phyloP scores from a whole-genome alignment of 1,284 basidiomycete genomes.

The Malassezia sympodialis region DNA sequence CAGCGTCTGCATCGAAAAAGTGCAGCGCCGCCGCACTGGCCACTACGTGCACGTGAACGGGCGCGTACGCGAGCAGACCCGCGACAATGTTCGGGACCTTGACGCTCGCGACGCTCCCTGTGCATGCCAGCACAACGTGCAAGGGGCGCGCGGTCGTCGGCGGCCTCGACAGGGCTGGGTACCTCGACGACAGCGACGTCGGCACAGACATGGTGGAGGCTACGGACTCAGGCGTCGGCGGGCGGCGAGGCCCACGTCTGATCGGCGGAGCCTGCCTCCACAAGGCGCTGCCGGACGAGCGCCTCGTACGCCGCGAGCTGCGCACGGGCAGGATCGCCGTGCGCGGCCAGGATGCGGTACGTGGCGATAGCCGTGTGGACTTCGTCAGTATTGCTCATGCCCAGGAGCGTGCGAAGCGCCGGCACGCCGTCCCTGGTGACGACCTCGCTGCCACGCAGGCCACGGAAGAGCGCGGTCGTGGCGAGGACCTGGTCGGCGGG shows the following conservation, averaged over 20 bases:
- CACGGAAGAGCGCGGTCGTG: slow-evolving; percentile 31
- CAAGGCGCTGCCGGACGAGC: neutral
- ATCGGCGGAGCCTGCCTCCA: slow-evolving; percentile 2
- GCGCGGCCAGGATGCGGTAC: slow-evolving; percentile 27
- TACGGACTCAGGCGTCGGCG: neutral
- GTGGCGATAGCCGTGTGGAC: slow-evolving; percentile 37
- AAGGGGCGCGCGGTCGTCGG: slow-evolving; percentile 24
- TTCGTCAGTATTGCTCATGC: slow-evolving; percentile 40
- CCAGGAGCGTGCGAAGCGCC: slow-evolving; percentile 33
- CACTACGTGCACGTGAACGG: slow-evolving; percentile 72
- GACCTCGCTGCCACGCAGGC: slow-evolving; percentile 22
- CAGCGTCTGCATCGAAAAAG: slow-evolving; percentile 60
- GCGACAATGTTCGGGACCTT: slow-evolving; percentile 81
- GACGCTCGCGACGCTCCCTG: slow-evolving; percentile 86
- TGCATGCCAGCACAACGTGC: slow-evolving; percentile 72
- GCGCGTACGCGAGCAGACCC: slow-evolving; percentile 55
- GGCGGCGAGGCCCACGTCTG: slow-evolving; percentile 7
- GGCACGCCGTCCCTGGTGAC: slow-evolving; percentile 3
- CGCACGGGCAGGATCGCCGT: neutral
- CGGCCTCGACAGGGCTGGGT: slow-evolving; percentile 22
- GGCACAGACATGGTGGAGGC: slow-evolving; percentile 16
- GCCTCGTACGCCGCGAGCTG: slow-evolving; percentile 1
- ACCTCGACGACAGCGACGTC: slow-evolving; percentile 32
- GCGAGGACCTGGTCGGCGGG: slow-evolving; percentile 23
- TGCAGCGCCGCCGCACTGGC: slow-evolving; percentile 66